A percentile compares a stretch with the other conserved stretches of the same genome.
These are phyloP conservation scores for Cercospora sp. DNA, from an alignment of 2,329 filamentous ascomycete genomes.

Conservation along the genomic window DNA sequence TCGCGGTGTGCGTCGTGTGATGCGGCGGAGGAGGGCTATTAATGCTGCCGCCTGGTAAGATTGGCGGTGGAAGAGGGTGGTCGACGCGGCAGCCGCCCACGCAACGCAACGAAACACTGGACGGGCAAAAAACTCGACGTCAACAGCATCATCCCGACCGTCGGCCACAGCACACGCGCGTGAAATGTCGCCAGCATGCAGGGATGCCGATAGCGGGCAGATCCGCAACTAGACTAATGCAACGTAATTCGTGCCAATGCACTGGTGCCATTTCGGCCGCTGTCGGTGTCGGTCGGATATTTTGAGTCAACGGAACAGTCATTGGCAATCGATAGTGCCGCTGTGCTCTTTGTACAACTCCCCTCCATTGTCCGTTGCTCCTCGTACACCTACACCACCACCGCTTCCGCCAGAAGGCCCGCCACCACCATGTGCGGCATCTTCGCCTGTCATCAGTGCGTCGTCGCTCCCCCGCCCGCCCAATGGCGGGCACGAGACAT, in stretches of 20 bases:
- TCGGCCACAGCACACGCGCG: neutral
- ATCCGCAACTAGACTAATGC: neutral
- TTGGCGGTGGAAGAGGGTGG: neutral
- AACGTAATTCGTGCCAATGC: neutral
- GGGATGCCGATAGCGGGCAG: neutral
- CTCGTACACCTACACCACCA: neutral
- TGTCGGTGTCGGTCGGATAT: neutral
- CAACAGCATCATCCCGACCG: neutral
- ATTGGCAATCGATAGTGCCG: constrained; percentile 4
- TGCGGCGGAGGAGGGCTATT: neutral
- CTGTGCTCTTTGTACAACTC: neutral
- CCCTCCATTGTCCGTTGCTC: neutral
- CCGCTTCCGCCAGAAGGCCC: neutral
- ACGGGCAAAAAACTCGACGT: constrained; percentile 3
- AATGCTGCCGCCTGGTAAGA: constrained; percentile 4
- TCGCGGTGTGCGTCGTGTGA: neutral
- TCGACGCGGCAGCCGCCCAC: neutral
- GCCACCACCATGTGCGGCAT: constrained; percentile 83
- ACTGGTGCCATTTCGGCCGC: neutral
- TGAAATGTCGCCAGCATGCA: constrained; percentile 1
- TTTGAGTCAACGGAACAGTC: constrained; percentile 8
- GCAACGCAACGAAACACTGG: neutral
- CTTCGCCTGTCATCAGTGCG: constrained; percentile 85
- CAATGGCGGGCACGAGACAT: constrained; percentile 58
- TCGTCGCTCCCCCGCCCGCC: constrained; percentile 64